Base-by-base conservation (phyloP, 257 asterid genomes). In the Penstemon newberryi region DNA sequence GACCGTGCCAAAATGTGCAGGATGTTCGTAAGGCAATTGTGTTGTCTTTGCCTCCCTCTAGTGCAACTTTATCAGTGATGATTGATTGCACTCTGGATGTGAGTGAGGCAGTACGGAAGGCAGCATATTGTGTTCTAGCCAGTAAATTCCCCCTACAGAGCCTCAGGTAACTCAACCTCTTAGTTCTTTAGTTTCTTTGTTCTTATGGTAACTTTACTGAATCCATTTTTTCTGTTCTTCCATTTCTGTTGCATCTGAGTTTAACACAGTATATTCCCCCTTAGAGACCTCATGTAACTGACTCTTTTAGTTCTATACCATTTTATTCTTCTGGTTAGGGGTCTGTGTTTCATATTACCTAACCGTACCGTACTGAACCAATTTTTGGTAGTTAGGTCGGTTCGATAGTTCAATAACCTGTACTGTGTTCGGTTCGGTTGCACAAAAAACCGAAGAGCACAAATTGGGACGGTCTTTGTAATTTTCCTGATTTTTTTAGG, bases 31-130 rank as follows among this genome's bases (percentile, higher is more conserved):
- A 84, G 82, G 71, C 86, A 68, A 78, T 90, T 55, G 86, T 90
- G 80, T 75, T 89, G 79, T 88, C 96, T 57, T 71, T 94, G 78
- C 99, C 99, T 46, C 95, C 97, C 79, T 85, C 96, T 64, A 84
- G 78, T 66, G 78, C 65, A 67, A 88, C 96, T 58, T 72, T 89
- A 55, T 71, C 95, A 2, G 76, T 83, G 71, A 81, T 90, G 57
- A 80, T 84, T 74, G 93, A 94, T 53, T 84, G 95, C 79, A 87
- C 97, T 61, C 79, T 90, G 76, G 97, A 94, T 81, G 92, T 87
- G 76, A 83, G 80, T 56, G 99, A 93, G 73, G 79, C 90, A 18
- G 99, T 89, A 56, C 81, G 99, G 67, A 93, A 81, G 81, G 91
- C 97, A 58, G 95, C 93, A 59, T 93, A 90, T 75, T 76, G 77